Base-by-base conservation (phyloP, 2,329 filamentous ascomycete genomes). In the Sphaerulina musiva region DNA sequence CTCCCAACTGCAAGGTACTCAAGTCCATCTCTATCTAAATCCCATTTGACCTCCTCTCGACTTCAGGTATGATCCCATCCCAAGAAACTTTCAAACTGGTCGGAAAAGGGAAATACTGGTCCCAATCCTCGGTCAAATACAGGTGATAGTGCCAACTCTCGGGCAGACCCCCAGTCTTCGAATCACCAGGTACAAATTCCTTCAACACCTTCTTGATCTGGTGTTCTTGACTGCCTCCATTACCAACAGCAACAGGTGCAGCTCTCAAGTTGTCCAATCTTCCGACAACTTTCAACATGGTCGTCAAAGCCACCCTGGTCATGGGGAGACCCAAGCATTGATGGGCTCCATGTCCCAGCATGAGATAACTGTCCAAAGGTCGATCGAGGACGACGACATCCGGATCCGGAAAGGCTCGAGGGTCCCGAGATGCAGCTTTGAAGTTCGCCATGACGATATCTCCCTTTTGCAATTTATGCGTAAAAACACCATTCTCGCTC, bases 91-190 rank as follows among this genome's bases (percentile, higher is more conserved):
- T 68, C 31, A 70, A 55, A 56, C 74, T 69, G 51, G 70, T 72
- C 48, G 74, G 74, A 54, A 76, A 76, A 40, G 73, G 73, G 62
- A 74, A 76, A 61, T 69, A 74, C 61, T 66, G 68, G 66, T 76
- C 73, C 70, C 73, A 73, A 48, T 74, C 73, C 68, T 76, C 74
- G 36, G 72, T 76, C 68, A 78, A 60, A 55, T 75, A 78, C 23
- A 69, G 68, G 64, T 74, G 70, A 53, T 73, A 75, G 41, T 59
- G 53, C 62, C 64, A 66, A 20, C 52, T 57, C 50, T 71, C 64
- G 9, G 66, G 64, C 48, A 72, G 10, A 11, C 10, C 34, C 34
- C 10, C 60, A 55, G 65, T 63, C 41, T 69, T 62, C 32, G 58
- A 62, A 48, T 68, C 58, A 14, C 64, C 65, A 3, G 62, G 60